Evolutionary conservation across 306 rosid species (phyloP), one percentile per base, ranked within the genome.

Genomic region (Parietaria judaica): DNA sequence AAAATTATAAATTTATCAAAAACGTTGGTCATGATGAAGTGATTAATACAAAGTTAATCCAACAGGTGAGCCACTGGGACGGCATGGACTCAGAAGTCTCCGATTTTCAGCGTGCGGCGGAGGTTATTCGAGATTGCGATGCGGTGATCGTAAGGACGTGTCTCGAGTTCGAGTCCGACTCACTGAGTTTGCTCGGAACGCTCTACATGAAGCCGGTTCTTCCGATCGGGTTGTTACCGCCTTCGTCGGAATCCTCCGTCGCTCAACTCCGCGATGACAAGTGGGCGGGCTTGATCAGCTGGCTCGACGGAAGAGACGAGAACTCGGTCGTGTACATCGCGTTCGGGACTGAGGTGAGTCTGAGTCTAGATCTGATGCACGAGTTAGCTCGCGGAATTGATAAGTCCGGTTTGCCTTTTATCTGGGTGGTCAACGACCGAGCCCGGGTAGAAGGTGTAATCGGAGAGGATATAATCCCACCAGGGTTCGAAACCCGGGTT

Each of bases 311-410:
- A 0, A 67, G 34, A 35, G 46, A 39, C 8, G 68, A 38, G 8
- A 56, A 62, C 10, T 67, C 78, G 15, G 78, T 67, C 9, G 14
- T 73, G 23, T 66, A 66, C 59, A 61, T 72, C 1, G 73, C 78
- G 13, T 12, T 61, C 13, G 73, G 73, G 1, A 50, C 78, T 0
- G 78, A 73, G 60, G 49, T 67, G 44, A 67, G 69, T 36, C 48
- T 62, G 38, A 61, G 46, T 51, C 55, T 0, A n/a, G 69, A 72
- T 0, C 1, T 36, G 11, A 49, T 49, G 50, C 63, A 55, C 48
- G 72, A 72, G 72, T 55, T 72, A 9, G 77, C 77, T 0, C 9
- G 9, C 37, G 77, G 77, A 36, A 39, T 72, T 11, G 72, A 72
- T 48, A 72, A 61, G 49, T 60, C 77, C 8, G 60, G 67, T 53